Evolutionary conservation across 352 stramenopile species (phyloP).

Genomic region (Phytophthora sansomeana): DNA sequence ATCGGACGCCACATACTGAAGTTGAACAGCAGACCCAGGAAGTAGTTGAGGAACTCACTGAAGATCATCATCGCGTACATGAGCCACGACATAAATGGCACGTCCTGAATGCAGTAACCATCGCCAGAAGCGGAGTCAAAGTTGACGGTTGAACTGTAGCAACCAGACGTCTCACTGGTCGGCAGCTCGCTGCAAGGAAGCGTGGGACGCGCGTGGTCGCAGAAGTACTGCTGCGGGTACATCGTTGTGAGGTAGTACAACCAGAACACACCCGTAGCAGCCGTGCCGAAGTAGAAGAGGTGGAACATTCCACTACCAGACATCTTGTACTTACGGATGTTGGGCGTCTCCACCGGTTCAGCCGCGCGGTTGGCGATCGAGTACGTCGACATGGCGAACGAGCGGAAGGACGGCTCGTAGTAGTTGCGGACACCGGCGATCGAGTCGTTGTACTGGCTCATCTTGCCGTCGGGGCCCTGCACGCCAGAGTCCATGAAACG

Average conservation of each 20-base stretch:
- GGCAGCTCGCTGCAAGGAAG: conserved; percentile 73
- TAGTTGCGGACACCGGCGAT: conserved; percentile 80
- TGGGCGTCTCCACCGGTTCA: conserved; percentile 88
- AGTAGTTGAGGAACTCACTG: conserved; percentile 90
- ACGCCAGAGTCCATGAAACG: conserved; percentile 90
- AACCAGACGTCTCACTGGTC: conserved; percentile 50
- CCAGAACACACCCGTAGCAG: conserved; percentile 75
- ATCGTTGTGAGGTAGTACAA: conserved; percentile 82
- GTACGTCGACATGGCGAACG: conserved; percentile 91
- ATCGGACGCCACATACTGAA: conserved; percentile 93
- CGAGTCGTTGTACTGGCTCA: conserved; percentile 86
- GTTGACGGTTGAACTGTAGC: conserved; percentile 79
- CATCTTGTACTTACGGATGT: conserved; percentile 94
- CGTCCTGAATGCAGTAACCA: conserved; percentile 83
- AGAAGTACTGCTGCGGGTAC: conserved; percentile 87
- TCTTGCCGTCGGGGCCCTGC: conserved; percentile 84
- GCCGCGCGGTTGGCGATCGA: conserved; percentile 89
- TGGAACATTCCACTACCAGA: conserved; percentile 86
- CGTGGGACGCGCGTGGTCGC: conserved; percentile 71
- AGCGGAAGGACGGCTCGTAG: conserved; percentile 91
- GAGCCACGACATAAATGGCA: conserved; percentile 72
- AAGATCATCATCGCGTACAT: conserved; percentile 91
- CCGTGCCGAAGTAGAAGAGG: conserved; percentile 85
- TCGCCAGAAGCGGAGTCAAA: conserved; percentile 68
- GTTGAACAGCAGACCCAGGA: conserved; percentile 89